A percentile compares a stretch with the other conserved stretches of the same genome.
These are phyloP conservation scores for Staphylotrichum longicolle DNA, from an alignment of 495 filamentous ascomycete species.

Conservation along the genomic window DNA sequence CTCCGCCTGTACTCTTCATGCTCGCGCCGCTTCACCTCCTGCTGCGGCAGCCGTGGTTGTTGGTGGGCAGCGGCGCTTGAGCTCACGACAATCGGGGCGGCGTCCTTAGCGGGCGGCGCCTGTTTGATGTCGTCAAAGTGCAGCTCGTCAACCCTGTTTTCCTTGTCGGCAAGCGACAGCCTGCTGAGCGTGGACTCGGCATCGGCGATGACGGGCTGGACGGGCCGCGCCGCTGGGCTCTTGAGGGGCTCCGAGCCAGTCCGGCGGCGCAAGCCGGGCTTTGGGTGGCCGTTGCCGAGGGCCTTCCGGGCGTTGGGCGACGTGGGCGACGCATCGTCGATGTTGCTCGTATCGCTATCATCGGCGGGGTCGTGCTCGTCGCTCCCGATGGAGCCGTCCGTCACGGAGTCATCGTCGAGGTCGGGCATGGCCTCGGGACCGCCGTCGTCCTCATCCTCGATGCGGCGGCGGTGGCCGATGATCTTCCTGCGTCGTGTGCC, in stretches of 20 bases:
- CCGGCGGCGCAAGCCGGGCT: conserved; percentile 43
- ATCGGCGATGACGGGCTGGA: conserved; percentile 53
- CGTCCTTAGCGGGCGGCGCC: conserved; percentile 31
- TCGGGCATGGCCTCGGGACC: conserved; percentile 59
- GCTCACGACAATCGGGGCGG: conserved; percentile 48
- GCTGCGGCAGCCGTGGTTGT: conserved; percentile 49
- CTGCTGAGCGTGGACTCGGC: conserved; percentile 89
- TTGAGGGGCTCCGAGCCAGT: conserved; percentile 29
- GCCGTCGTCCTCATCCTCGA: conserved; percentile 79
- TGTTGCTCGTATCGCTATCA: conserved; percentile 71
- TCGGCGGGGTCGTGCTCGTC: conserved; percentile 75
- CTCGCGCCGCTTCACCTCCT: conserved; percentile 73
- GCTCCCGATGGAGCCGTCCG: conserved; percentile 71
- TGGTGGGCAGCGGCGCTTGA: conserved; percentile 36
- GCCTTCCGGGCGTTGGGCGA: conserved; percentile 40
- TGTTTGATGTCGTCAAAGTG: conserved; percentile 62
- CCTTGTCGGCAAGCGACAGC: conserved; percentile 62
- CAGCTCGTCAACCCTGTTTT: conserved; percentile 54
- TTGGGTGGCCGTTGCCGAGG: conserved; percentile 40
- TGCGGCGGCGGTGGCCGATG: conserved; percentile 70
- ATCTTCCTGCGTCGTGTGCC: conserved; percentile 63
- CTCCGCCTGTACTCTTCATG: conserved; percentile 88
- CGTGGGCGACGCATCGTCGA: conserved; percentile 59
- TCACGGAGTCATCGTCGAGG: conserved; percentile 77
- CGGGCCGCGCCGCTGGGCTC: conserved; percentile 41